Evolutionary conservation across 164 flowering plant species (phyloP).

Genomic region (Amborella trichopoda): DNA sequence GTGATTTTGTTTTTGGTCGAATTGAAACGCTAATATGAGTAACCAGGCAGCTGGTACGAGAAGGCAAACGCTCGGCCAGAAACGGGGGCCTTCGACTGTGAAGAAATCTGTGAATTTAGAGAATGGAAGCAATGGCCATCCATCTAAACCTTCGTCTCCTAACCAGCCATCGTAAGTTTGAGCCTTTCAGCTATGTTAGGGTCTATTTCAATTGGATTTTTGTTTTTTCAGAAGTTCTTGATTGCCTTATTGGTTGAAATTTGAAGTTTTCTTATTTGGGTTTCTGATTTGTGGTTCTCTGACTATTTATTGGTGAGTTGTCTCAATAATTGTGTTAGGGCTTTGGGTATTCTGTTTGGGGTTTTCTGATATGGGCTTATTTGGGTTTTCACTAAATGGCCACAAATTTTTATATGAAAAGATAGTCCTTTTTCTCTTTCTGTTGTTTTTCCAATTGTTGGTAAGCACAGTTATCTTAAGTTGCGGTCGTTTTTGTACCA

Average conservation of each 20-base stretch:
- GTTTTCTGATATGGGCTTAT: neutral
- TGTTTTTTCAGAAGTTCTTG: neutral
- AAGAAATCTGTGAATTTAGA: slow-evolving; percentile 14
- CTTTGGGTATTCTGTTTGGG: neutral
- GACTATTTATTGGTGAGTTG: neutral
- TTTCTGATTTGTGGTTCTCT: neutral
- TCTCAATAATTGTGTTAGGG: neutral
- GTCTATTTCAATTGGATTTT: neutral
- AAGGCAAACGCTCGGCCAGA: slow-evolving; percentile 7
- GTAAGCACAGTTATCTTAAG: neutral
- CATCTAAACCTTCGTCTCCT: slow-evolving; percentile 22
- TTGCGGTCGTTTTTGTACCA: neutral
- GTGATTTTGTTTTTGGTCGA: no score
- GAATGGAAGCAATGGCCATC: slow-evolving; percentile 15
- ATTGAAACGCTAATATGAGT: no score
- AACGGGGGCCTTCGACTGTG: slow-evolving; percentile 14
- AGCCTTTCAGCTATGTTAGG: neutral
- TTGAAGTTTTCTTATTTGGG: neutral
- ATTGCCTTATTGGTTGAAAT: neutral
- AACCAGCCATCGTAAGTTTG: slow-evolving; percentile 13
- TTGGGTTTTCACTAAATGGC: neutral
- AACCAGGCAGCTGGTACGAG: slow-evolving; percentile 9
- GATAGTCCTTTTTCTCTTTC: neutral
- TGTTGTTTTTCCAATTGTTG: neutral
- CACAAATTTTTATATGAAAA: neutral